These are phyloP conservation scores for Eucalyptus albens DNA, from an alignment of 345 rosid genomes.

Conservation along the genomic window DNA sequence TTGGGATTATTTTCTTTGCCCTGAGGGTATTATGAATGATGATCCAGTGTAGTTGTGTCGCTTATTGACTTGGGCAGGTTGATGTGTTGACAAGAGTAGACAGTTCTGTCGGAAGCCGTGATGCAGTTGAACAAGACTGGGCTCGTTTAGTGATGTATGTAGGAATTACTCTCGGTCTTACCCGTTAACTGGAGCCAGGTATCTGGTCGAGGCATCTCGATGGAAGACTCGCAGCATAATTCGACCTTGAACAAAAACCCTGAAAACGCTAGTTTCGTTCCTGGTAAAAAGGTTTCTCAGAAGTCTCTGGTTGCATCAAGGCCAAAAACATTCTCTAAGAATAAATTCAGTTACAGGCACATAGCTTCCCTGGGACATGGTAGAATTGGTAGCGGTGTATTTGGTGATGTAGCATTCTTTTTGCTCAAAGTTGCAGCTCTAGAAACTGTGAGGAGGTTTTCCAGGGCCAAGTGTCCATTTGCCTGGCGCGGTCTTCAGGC, in stretches of 20 bases:
- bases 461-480: slow-evolving; percentile 66
- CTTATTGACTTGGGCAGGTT: not conserved
- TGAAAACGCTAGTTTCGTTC: slow-evolving; percentile 3
- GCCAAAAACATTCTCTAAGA: slow-evolving; percentile 29
- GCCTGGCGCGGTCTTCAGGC: slow-evolving; percentile 76
- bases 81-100: not conserved
- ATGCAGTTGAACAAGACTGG: not conserved
- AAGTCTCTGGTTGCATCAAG: slow-evolving; percentile 28
- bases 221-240: slow-evolving; percentile 36
- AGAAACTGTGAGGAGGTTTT: slow-evolving; percentile 68
- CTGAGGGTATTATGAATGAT: not conserved
- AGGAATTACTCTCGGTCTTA: not conserved
- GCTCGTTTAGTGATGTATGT: not conserved
- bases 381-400: slow-evolving; percentile 7
- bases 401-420: slow-evolving; percentile 43
- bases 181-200: not conserved
- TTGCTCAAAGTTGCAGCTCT: slow-evolving; percentile 78
- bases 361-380: slow-evolving; percentile 16
- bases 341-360: slow-evolving; percentile 10
- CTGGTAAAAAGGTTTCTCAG: slow-evolving; percentile 21
- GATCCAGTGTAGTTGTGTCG: not conserved
- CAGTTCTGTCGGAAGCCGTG: not conserved
- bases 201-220: not conserved
- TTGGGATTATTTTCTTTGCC: not conserved
- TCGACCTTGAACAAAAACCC: slow-evolving; percentile 18